Conservation (phyloP, 139 green algal genomes). For the Spirogloea muscicola region DNA sequence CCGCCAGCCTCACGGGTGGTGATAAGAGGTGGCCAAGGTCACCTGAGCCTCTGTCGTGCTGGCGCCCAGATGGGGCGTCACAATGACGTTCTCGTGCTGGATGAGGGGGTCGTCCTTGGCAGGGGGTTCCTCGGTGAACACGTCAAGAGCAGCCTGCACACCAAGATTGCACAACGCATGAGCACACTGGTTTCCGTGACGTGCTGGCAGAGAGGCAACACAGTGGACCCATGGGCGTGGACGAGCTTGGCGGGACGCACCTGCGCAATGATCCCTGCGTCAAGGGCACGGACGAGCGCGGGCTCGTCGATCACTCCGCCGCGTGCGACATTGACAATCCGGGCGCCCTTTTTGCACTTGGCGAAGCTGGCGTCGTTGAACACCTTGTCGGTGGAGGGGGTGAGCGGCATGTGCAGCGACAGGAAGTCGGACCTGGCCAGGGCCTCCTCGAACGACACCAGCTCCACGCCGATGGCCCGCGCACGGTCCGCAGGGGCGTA, state of each 20-base stretch:
- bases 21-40: too few relatives aligned
- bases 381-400: slow-evolving; percentile 66
- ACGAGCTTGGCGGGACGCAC: slow-evolving; percentile 22
- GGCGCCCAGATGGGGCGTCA: slow-evolving; percentile 90
- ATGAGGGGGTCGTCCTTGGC: slow-evolving; percentile 69
- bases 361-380: slow-evolving; percentile 82
- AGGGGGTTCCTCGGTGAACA: slow-evolving; percentile 84
- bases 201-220: too few relatives aligned
- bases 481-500: slow-evolving; percentile 82
- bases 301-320: slow-evolving; percentile 91
- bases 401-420: slow-evolving; percentile 85
- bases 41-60: slow-evolving; percentile 83
- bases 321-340: slow-evolving; percentile 91
- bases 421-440: slow-evolving; percentile 76
- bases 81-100: slow-evolving; percentile 75
- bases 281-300: slow-evolving; percentile 74
- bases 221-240: too few relatives aligned
- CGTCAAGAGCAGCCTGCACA: slow-evolving; percentile 78
- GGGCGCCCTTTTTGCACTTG: slow-evolving; percentile 61
- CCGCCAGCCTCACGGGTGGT: too few relatives aligned
- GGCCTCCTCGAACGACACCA: slow-evolving; percentile 84
- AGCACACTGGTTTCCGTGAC: too few relatives aligned
- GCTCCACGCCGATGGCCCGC: slow-evolving; percentile 67
- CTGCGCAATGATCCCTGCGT: slow-evolving; percentile 65
- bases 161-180: too few relatives aligned